Evolutionary conservation across 495 filamentous ascomycete genomes (phyloP), one percentile per base, ranked within the genome.

Genomic region (Penicillium riverlandense): DNA sequence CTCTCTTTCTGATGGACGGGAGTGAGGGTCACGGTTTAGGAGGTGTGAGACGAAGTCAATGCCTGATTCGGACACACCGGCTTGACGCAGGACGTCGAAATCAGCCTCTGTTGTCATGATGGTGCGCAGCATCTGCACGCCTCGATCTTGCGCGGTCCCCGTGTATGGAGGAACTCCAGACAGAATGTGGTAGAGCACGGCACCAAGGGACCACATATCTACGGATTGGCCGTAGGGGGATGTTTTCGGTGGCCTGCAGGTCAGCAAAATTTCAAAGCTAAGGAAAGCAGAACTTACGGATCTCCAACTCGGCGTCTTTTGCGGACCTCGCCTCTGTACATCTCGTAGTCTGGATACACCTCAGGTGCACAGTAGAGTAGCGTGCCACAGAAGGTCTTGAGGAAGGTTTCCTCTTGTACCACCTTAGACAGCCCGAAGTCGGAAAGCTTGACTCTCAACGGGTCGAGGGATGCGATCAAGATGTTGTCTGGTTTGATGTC

Each of bases 401-500:
- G 74, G 52, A 96, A 95, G 0, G 90, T 96, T 46, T 94, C 84
- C 44, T 88, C 83, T 43, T 87, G 81, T 13, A 94, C 80, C 51
- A 90, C 87, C 62, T 98, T 98, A 1, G 94, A 96, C 9, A 98
- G 71, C 2, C 89, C 89, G 69, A 98, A 98, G 57, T 98, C 92
- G 0, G 94, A 94, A 11, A 98, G 71, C 66, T 97, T 97, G 53
- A 96, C 85, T 1, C 75, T 65, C 29, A 92, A 74, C 0, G 91
- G 91, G 11, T 85, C 73, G 1, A 77, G 54, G 1, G 77, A 83
- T 7, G 76, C 66, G 48, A 97, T 84, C 22, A 98, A 70, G 46
- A 98, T 96, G 56, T 98, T 98, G 65, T 97, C 94, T 0, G 92
- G 92, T 61, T 98, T 98, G 54, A 98, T 87, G 63, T 98, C 92